phyloP scores from a whole-genome alignment of 352 stramenopile genomes.

The Globisporangium orthogonon region DNA sequence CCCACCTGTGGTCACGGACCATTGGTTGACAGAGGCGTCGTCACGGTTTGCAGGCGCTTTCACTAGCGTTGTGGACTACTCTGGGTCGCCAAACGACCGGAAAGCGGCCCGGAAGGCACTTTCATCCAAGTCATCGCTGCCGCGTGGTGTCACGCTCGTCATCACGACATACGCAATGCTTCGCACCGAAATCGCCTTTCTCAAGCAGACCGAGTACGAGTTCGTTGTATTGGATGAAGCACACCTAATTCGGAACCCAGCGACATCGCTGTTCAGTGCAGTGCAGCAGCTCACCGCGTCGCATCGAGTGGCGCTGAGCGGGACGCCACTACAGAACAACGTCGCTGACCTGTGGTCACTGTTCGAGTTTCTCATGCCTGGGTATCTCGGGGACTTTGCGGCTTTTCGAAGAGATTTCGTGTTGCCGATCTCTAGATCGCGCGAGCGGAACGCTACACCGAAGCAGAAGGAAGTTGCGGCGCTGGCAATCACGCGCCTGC shows the following conservation, averaged over 20 bases:
- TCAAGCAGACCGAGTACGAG: constrained; percentile 52
- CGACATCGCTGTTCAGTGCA: constrained; percentile 83
- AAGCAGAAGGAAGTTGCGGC: constrained; percentile 74
- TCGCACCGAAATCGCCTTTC: constrained; percentile 67
- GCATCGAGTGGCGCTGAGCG: constrained; percentile 93
- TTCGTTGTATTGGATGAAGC: constrained; percentile 96
- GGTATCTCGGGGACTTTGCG: constrained; percentile 91
- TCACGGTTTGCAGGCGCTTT: constrained; percentile 76
- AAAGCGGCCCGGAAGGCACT: constrained; percentile 20
- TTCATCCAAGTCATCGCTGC: background rate
- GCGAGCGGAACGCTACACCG: constrained; percentile 49
- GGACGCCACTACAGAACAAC: constrained; percentile 97
- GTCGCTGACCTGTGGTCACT: constrained; percentile 96
- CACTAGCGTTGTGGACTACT: constrained; percentile 73
- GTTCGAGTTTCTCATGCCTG: constrained; percentile 98
- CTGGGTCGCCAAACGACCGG: constrained; percentile 37
- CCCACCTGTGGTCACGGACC: constrained; percentile 90
- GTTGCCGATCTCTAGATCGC: constrained; percentile 50
- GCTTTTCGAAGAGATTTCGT: constrained; percentile 59
- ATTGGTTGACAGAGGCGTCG: constrained; percentile 92
- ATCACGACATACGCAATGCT: constrained; percentile 87
- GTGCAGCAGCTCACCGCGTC: constrained; percentile 66
- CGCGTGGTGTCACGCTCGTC: constrained; percentile 21
- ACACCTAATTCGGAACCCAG: constrained; percentile 95
- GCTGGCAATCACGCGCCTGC: constrained; percentile 89